Conservation (phyloP, 495 filamentous ascomycete genomes). For the Penicillium daleae region DNA sequence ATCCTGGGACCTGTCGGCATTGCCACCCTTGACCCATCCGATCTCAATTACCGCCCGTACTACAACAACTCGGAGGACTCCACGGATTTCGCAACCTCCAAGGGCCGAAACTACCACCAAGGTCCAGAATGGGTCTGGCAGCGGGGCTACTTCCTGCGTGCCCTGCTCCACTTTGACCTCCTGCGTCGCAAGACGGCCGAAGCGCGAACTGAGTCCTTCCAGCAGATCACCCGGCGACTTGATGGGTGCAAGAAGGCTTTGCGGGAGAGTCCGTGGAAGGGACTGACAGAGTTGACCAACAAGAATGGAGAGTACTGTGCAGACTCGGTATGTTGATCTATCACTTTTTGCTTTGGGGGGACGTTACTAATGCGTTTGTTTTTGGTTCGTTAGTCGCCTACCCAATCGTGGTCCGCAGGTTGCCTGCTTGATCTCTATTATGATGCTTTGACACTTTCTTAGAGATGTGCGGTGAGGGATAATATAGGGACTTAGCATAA, state of each 20-base stretch:
- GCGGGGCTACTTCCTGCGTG: conserved; percentile 90
- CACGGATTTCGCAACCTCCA: conserved; percentile 83
- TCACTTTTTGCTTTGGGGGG: background rate
- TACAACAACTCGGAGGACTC: conserved; percentile 96
- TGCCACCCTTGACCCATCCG: conserved; percentile 90
- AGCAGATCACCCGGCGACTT: conserved; percentile 86
- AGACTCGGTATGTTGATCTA: conserved; percentile 73
- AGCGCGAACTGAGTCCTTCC: conserved; percentile 81
- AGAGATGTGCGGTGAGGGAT: background rate
- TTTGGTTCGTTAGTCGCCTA: conserved; percentile 65
- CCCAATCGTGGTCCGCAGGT: conserved; percentile 92
- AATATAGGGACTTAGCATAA: conserved; percentile 9
- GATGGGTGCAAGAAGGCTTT: conserved; percentile 82
- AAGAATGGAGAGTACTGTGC: conserved; percentile 79
- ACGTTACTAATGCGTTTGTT: conserved; percentile 13
- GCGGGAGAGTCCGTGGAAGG: conserved; percentile 79
- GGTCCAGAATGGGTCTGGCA: conserved; percentile 99
- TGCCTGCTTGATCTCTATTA: conserved; percentile 95
- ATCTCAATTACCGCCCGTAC: conserved; percentile 89
- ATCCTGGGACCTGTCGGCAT: conserved; percentile 90
- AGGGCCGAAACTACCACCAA: conserved; percentile 97
- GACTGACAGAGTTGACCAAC: conserved; percentile 91
- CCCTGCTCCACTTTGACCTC: conserved; percentile 88
- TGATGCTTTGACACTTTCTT: conserved; percentile 64
- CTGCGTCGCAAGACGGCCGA: conserved; percentile 63